phyloP scores from a whole-genome alignment of 768 basidiomycete species.

The Paxillus involutus region DNA sequence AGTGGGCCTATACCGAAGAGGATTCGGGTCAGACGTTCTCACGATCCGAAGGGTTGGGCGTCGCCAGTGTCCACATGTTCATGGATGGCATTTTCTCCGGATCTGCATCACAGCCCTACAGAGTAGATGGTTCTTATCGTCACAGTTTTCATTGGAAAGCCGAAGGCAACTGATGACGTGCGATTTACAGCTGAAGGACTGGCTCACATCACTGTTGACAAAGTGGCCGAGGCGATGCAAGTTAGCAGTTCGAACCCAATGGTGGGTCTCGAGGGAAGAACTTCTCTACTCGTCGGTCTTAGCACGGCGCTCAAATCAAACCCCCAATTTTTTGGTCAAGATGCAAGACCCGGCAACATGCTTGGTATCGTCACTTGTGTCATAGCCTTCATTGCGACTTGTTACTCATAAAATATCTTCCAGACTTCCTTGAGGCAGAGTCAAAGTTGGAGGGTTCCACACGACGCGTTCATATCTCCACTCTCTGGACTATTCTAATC shows the following conservation, averaged over 20 bases:
- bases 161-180: constrained; percentile 10
- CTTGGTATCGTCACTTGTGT: constrained; percentile 50
- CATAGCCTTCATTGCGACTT: neutral
- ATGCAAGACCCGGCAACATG: constrained; percentile 79
- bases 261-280: constrained; percentile 87
- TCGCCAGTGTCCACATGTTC: constrained; percentile 93
- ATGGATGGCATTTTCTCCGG: constrained; percentile 78
- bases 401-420: neutral
- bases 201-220: constrained; percentile 56
- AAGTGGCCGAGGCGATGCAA: constrained; percentile 73
- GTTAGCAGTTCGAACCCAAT: constrained; percentile 78
- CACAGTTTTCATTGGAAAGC: neutral
- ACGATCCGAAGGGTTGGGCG: constrained; percentile 81
- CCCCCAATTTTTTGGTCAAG: constrained; percentile 68
- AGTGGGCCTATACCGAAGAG: constrained; percentile 75
- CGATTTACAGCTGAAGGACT: constrained; percentile 65
- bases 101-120: constrained; percentile 50
- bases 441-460: constrained; percentile 42
- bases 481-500: constrained; percentile 82
- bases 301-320: constrained; percentile 65
- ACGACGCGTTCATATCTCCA: constrained; percentile 63
- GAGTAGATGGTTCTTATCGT: constrained; percentile 70
- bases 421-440: constrained; percentile 69
- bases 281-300: constrained; percentile 73
- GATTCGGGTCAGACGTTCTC: constrained; percentile 51